Evolutionary conservation across 2,329 filamentous ascomycete species (phyloP).

Genomic region (Blastomyces gilchristii): DNA sequence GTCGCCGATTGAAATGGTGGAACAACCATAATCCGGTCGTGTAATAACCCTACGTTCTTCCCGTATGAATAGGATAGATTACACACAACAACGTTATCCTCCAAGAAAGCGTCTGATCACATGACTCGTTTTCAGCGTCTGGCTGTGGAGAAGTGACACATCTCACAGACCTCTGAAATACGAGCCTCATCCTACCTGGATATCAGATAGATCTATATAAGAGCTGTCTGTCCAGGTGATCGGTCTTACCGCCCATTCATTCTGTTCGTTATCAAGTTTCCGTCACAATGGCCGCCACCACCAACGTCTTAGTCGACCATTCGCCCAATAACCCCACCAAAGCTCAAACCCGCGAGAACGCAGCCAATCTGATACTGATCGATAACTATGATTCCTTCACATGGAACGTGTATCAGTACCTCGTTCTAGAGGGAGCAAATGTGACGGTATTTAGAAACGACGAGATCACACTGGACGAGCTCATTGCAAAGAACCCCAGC

Average conservation of each 20-base stretch:
- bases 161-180: background rate
- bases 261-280: background rate
- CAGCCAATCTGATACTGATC: conserved; percentile 85
- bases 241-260: background rate
- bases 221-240: background rate
- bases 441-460: conserved; percentile 91
- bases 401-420: conserved; percentile 98
- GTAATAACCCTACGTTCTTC: no score
- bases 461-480: conserved; percentile 72
- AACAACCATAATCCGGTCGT: no score
- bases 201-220: background rate
- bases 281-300: conserved; percentile 11
- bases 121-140: background rate
- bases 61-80: no score
- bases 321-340: conserved; percentile 71
- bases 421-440: conserved; percentile 85
- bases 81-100: no score
- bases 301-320: conserved; percentile 56
- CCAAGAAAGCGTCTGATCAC: background rate
- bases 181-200: background rate
- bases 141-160: background rate
- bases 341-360: conserved; percentile 61
- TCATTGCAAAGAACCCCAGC: conserved; percentile 75
- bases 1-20: no score
- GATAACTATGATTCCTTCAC: conserved; percentile 99